phyloP scores from a whole-genome alignment of 768 basidiomycete species.

The Boletus reticulatus region DNA sequence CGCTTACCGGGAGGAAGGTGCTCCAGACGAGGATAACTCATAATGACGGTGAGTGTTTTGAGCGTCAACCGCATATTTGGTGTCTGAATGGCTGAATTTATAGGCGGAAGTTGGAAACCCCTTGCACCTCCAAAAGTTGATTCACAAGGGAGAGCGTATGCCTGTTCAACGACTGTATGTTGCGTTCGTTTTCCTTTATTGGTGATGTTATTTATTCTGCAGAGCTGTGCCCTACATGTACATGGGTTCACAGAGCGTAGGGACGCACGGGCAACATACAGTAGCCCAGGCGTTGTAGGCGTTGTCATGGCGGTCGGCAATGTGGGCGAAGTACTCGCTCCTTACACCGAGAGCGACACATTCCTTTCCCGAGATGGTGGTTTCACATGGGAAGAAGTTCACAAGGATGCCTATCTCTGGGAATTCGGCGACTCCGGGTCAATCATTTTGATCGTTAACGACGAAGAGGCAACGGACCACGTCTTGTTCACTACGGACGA shows the following conservation, averaged over 20 bases:
- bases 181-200: not conserved
- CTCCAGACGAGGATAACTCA: constrained; percentile 90
- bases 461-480: constrained; percentile 89
- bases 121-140: constrained; percentile 73
- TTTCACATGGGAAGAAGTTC: constrained; percentile 97
- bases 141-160: constrained; percentile 69
- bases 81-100: not conserved
- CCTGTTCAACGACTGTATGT: constrained; percentile 65
- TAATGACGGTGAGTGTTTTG: constrained; percentile 74
- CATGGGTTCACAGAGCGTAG: constrained; percentile 94
- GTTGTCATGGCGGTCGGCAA: constrained; percentile 96
- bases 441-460: constrained; percentile 89
- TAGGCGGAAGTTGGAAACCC: constrained; percentile 86
- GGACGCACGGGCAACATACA: constrained; percentile 91
- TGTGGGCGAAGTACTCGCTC: constrained; percentile 78
- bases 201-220: constrained; percentile 4
- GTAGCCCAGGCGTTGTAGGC: constrained; percentile 88
- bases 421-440: constrained; percentile 98
- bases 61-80: not conserved
- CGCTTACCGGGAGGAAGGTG: constrained; percentile 65
- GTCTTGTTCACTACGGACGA: constrained; percentile 90
- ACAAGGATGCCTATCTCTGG: constrained; percentile 97
- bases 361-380: constrained; percentile 97
- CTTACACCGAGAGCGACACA: constrained; percentile 87
- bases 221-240: constrained; percentile 86